Evolutionary conservation across 2,329 filamentous ascomycete genomes (phyloP), one percentile per base, ranked within the genome.

Genomic region (Mycogone perniciosa): DNA sequence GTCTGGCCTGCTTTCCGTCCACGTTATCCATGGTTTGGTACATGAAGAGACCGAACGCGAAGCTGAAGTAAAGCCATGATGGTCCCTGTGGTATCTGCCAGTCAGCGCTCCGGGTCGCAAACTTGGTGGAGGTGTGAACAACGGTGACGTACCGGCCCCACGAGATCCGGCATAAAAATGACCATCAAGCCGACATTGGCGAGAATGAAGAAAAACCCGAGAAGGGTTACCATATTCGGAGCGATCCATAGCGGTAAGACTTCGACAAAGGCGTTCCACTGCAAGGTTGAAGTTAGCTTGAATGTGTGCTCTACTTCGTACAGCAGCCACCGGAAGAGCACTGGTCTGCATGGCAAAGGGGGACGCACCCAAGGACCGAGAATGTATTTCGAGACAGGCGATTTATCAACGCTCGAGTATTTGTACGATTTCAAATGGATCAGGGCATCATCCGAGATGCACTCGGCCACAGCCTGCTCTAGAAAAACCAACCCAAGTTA

Each of bases 11-110:
- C 73, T 99, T 99, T 60, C 93, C 93, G 69, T 99, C 93, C 57
- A 97, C 86, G 68, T 99, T 99, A 75, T 99, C 93, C 86, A 99
- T 91, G 10, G 93, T 99, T 60, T 93, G 95, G 71, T 97, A 95
- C 88, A 95, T 93, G 86, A 95, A 99, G 53, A 99, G 79, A 38
- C 93, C 93, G 58, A 95, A 81, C 1, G 91, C 92, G 68, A 97
- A 97, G 71, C 89, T 96, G 67, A 89, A 95, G 74, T 96, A 97
- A 20, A 97, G 70, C 92, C 93, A 97, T 62, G 85, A 79, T 7
- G 91, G 90, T 20, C 85, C 89, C 85, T 93, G 11, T 53, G 45
- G 39, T 4, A 20, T 27, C 35, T 29, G 11, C 9, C n/a, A 9
- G 31, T 50, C 43, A 53, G 51, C 31, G 11, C 34, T 31, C n/a